These are phyloP conservation scores for Dianthus caryophyllus DNA, from an alignment of 148 eudicot genomes.

Conservation along the genomic window DNA sequence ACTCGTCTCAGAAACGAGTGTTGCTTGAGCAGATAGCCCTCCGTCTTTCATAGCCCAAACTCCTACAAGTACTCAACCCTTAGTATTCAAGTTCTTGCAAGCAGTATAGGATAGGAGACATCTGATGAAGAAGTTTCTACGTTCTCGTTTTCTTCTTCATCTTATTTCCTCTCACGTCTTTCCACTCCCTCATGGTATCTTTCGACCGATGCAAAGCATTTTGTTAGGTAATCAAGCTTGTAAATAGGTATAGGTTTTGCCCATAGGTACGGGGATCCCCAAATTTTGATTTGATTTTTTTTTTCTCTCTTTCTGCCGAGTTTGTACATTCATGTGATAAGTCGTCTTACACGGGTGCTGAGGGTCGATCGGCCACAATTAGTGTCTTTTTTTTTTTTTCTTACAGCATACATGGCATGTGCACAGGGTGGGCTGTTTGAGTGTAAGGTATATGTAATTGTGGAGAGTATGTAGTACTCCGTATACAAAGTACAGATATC, in stretches of 20 bases:
- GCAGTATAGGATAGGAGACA: slow-evolving; percentile 7
- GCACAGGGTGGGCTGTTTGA: neutral
- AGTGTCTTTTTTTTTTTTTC: neutral
- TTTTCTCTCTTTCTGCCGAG: neutral
- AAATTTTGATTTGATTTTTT: neutral
- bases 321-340: too few relatives aligned
- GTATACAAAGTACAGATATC: neutral
- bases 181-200: neutral
- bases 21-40: slow-evolving; percentile 76
- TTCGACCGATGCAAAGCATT: neutral
- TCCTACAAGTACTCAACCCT: neutral
- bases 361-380: too few relatives aligned
- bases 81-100: slow-evolving; percentile 25
- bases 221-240: neutral
- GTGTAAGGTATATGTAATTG: slow-evolving; percentile 8
- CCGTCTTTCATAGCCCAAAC: slow-evolving; percentile 52
- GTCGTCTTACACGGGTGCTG: too few relatives aligned
- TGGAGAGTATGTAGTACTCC: slow-evolving; percentile 4
- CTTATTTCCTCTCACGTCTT: neutral
- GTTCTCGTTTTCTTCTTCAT: neutral
- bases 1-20: slow-evolving; percentile 63
- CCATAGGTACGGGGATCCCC: neutral
- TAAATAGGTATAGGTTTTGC: slow-evolving; percentile 9
- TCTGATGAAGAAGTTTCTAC: neutral
- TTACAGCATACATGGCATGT: neutral